Evolutionary conservation across 495 filamentous ascomycete species (phyloP), one percentile per base, ranked within the genome.

Genomic region (Margaritispora aquatica): DNA sequence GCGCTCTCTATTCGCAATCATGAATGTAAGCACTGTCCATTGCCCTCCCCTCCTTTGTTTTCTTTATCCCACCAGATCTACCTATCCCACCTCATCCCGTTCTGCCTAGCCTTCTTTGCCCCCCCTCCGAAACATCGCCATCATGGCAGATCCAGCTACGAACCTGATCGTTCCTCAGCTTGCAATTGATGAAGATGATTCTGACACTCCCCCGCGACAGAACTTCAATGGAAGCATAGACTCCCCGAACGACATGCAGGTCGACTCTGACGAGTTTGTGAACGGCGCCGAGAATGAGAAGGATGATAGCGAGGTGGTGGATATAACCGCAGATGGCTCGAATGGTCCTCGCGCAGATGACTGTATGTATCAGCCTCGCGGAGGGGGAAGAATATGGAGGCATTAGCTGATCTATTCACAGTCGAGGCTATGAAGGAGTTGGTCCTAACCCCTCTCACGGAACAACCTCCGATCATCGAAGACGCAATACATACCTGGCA

Each of bases 391-490:
- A 8, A 7, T 44, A 17, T n/a, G 2, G 38, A 17, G 19, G 38
- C 15, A 44, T 17, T 44, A 17, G 52, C 61, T 64, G 50, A 58
- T 36, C 11, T 61, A 48, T 8, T 21, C 61, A 31, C 70, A 96
- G 90, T 80, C 71, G 88, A 90, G 50, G 89, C 87, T 52, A 96
- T 97, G 86, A 88, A 86, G 75, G 84, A 85, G 51, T 76, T 80
- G 55, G 77, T 94, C 57, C 82, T 97, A 24, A 69, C 70, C 1
- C 75, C 77, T 4, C 66, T 82, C 21, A 77, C 83, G 47, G 84
- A 89, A 66, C 73, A 80, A 34, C 81, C 88, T 51, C 78, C 82
- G 29, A 87, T 92, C 59, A 74, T 96, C 31, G 92, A 95, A 69
- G 91, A 96, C 67, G 75, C 77, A 8, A 71, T 84, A 60, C 70